Evolutionary conservation across 176 grass and related monocot species (phyloP), one percentile per base, ranked within the genome.

Genomic region (Oryza rufipogon): DNA sequence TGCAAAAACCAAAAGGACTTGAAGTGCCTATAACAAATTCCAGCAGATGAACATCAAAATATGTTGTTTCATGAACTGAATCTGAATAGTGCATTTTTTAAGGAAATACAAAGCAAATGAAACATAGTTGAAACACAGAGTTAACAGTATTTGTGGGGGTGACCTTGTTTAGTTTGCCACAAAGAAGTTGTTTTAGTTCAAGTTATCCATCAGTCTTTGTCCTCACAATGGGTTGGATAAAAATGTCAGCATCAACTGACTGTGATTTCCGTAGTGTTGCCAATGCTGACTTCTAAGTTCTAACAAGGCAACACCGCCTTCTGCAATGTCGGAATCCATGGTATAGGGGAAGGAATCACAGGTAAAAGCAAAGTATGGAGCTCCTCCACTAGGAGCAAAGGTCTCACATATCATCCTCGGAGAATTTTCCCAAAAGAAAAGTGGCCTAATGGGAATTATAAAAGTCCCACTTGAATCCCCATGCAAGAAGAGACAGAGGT

Each of bases 1-100:
- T 44, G 79, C 49, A 25, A 84, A 74, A 77, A 92, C 7, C 38
- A 86, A 33, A 76, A 97, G 64, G 15, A 63, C 80, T 70, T 61
- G 73, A 78, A 80, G 87, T 25, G 73, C 66, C 94, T 94, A 78
- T 16, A n/a, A 13, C 23, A 84, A 86, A 73, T 63, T 83, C 51
- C 11, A 47, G 80, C 15, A 80, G 70, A 36, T 47, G 23, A 25
- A 4, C 4, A 6, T 74, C 42, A 73, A 80, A 39, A 66, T 46
- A 38, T 49, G 11, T 9, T 11, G 9, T 63, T 63, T 63, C 58
- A 63, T 46, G 25, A 19, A 11, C 36, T 11, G 30, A 9, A 41
- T 54, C 72, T 72, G 41, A 63, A 63, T 47, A 48, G 64, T 14
- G 4, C 17, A 15, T 68, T 71, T 71, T 77, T 64, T 6, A 36